Conservation (phyloP, 257 asterid species). For the Penstemon eatonii region DNA sequence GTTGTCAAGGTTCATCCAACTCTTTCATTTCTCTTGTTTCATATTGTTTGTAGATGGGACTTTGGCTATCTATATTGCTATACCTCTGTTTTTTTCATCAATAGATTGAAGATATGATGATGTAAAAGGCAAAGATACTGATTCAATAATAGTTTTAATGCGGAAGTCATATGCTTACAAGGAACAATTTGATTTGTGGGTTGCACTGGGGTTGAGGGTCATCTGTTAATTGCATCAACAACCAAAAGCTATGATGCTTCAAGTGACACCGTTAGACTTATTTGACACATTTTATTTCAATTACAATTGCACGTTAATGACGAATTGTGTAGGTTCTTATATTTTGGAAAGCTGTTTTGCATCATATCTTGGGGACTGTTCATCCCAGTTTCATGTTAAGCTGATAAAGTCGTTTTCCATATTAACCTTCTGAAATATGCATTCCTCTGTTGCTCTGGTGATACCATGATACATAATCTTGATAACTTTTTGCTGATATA, state of each 20-base stretch:
- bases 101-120: neutral
- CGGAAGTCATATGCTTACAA: neutral
- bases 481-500: conserved; percentile 19
- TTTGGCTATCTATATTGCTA: conserved; percentile 8
- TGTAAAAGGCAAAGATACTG: neutral
- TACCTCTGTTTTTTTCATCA: conserved; percentile 6
- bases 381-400: conserved; percentile 23
- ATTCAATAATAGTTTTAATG: neutral
- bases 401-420: conserved; percentile 14
- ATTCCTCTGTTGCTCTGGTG: conserved; percentile 23
- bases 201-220: conserved; percentile 6
- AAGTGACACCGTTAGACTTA: conserved; percentile 1
- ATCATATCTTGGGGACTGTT: conserved; percentile 11
- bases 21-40: conserved; percentile 28
- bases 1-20: conserved; percentile 69
- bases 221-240: neutral
- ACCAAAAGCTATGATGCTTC: conserved; percentile 1
- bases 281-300: neutral
- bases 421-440: conserved; percentile 13
- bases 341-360: neutral
- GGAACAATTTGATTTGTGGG: conserved; percentile 11
- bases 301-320: neutral
- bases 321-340: neutral
- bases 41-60: conserved; percentile 19
- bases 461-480: conserved; percentile 11